Evolutionary conservation across 2,329 filamentous ascomycete species (phyloP), one percentile per base, ranked within the genome.

Genomic region (Claviceps sp.): DNA sequence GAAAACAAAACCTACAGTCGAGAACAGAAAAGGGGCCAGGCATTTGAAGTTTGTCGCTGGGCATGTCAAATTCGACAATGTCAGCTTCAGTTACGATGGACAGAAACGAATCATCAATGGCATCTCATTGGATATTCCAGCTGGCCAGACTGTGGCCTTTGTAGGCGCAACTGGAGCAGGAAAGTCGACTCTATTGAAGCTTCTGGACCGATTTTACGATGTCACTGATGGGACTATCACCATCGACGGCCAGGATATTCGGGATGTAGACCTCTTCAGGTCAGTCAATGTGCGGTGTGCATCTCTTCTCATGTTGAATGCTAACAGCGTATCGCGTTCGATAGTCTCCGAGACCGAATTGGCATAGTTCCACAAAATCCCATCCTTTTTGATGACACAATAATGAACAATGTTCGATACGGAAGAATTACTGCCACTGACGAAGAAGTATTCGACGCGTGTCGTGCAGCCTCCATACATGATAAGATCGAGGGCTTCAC

Each of bases 101-200:
- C 74, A 78, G 60, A 79, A 78, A 63, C 67, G 72, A 38, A 77
- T 80, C 56, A 71, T 82, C 65, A 73, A 78, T 55, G 61, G 73
- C 43, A 66, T 82, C 54, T 74, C 69, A 54, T 72, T 82, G 54
- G 66, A 67, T 38, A 72, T 75, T 36, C 63, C 71, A 7, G 69
- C 74, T 3, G 75, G 79, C 14, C 73, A 72, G 52, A 79, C 76
- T 0, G 72, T 79, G 26, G 78, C 79, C 11, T 78, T 82, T 63
- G 78, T 82, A 8, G 78, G 79, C 18, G 76, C 79, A 57, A 81
- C 79, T 0, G 81, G 81, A 11, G 75, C 75, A 5, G 81, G 81
- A 24, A 11, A 73, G 76, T 58, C 75, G 78, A 1, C 79, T 78
- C 58, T 82, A 81, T 61, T 78, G 51, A 82, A 82, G 60, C 69